A percentile compares a stretch with the other conserved stretches of the same genome.
Conservation (phyloP, 495 filamentous ascomycete genomes). For the Penicillium riverlandense region DNA sequence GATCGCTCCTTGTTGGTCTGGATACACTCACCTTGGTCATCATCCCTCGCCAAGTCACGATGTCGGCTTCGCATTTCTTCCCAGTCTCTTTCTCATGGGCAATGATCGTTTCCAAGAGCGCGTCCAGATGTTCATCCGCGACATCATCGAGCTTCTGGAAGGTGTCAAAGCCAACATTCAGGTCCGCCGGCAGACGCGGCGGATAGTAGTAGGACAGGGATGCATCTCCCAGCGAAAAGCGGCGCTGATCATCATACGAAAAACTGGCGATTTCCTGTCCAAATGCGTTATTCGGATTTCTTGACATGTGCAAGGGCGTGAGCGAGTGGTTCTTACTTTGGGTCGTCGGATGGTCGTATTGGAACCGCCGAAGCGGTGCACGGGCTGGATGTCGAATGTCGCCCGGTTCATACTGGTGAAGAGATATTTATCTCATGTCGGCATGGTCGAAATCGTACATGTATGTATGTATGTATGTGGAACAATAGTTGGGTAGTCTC, state of each 20-base stretch:
- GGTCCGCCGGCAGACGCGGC: conserved; percentile 58
- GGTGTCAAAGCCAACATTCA: conserved; percentile 72
- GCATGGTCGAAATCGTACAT: not conserved
- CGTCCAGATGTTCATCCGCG: conserved; percentile 81
- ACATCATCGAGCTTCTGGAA: conserved; percentile 80
- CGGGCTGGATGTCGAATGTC: conserved; percentile 56
- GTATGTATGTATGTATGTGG: no score
- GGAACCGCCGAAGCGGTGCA: conserved; percentile 51
- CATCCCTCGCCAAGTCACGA: conserved; percentile 96
- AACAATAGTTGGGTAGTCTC: not conserved
- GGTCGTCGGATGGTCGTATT: conserved; percentile 61
- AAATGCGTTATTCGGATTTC: no score
- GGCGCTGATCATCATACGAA: conserved; percentile 78
- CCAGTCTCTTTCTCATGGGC: conserved; percentile 60
- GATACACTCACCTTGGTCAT: conserved; percentile 73
- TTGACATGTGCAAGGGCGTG: no score
- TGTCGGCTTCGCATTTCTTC: conserved; percentile 61
- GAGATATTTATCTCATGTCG: not conserved
- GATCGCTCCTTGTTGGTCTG: no score
- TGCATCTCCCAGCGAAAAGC: conserved; percentile 66
- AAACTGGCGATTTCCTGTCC: conserved; percentile 81
- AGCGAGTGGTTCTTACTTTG: conserved; percentile 37
- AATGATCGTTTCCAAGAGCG: conserved; percentile 68
- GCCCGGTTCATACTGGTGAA: conserved; percentile 21
- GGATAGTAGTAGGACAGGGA: conserved; percentile 86